Percentiles rank a stretch among this genome's conserved stretches.
Evolutionary conservation across 2,329 filamentous ascomycete genomes (phyloP).

Genomic region (Gnomoniopsis smithogilvyi): DNA sequence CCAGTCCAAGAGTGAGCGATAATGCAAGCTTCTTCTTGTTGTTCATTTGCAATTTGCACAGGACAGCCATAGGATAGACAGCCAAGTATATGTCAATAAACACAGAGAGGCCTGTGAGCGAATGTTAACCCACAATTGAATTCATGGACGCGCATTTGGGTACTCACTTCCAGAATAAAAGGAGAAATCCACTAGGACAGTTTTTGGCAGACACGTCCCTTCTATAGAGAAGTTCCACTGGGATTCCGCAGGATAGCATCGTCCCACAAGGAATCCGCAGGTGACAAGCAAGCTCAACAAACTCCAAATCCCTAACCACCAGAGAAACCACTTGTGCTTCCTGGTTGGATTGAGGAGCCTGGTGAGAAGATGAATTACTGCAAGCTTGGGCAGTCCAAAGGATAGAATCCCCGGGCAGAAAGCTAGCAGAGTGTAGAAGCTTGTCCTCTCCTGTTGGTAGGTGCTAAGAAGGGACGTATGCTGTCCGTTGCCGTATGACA

Average conservation of each 20-base stretch:
- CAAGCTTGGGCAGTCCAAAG: conserved; percentile 39
- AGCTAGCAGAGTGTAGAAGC: conserved; percentile 34
- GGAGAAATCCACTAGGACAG: conserved; percentile 35
- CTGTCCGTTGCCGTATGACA: conserved; percentile 36
- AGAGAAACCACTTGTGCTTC: conserved; percentile 32
- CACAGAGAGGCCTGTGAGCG: conserved; percentile 29
- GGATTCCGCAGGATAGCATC: conserved; percentile 36
- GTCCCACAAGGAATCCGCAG: conserved; percentile 33
- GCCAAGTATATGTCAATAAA: conserved; percentile 40
- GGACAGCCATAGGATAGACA: conserved; percentile 35
- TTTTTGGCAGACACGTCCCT: conserved; percentile 31
- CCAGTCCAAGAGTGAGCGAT: neutral
- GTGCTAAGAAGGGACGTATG: conserved; percentile 31
- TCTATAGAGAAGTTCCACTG: conserved; percentile 35
- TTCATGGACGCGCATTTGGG: too few relatives aligned
- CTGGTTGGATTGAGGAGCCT: conserved; percentile 35
- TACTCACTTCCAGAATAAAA: conserved; percentile 36
- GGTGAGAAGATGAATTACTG: conserved; percentile 35
- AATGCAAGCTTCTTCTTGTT: conserved; percentile 38
- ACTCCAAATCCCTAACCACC: conserved; percentile 29
- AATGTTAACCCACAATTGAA: neutral
- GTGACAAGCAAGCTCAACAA: conserved; percentile 32
- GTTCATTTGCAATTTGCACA: conserved; percentile 34
- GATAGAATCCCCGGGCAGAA: conserved; percentile 36
- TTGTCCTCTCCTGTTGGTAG: conserved; percentile 27